phyloP scores from a whole-genome alignment of 169 alveolate species.

The Plasmodium cynomolgi region DNA sequence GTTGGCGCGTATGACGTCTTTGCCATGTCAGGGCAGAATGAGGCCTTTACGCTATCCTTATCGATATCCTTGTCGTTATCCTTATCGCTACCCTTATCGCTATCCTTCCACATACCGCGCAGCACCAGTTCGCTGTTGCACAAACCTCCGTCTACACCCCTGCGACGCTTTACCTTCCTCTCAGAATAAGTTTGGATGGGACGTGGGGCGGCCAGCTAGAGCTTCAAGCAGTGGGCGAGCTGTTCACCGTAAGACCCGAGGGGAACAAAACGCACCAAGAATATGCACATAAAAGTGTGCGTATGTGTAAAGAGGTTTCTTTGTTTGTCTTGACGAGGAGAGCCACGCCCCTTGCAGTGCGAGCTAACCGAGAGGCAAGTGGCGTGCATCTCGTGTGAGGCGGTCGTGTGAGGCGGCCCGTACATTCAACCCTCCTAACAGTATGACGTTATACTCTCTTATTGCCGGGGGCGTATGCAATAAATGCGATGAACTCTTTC shows the following conservation, averaged over 20 bases:
- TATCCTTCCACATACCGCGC: too few relatives aligned
- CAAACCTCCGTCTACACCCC: background rate
- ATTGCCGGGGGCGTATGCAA: background rate
- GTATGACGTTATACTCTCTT: background rate
- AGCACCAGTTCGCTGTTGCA: too few relatives aligned
- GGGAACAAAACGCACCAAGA: background rate
- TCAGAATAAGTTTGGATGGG: slow-evolving; percentile 58
- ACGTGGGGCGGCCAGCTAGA: slow-evolving; percentile 68
- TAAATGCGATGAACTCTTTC: background rate
- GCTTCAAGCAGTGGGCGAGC: slow-evolving; percentile 64
- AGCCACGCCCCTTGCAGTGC: background rate
- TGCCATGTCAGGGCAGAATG: background rate
- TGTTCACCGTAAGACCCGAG: slow-evolving; percentile 21
- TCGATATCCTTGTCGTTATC: background rate
- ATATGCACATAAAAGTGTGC: background rate
- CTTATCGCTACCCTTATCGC: background rate
- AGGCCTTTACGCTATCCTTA: background rate
- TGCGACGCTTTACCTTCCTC: background rate
- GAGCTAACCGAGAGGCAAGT: background rate
- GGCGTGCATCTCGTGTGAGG: background rate
- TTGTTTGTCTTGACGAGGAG: background rate
- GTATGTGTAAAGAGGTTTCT: background rate
- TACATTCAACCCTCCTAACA: background rate
- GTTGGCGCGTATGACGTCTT: background rate
- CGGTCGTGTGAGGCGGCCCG: too few relatives aligned